Conservation (phyloP, 139 green algal genomes). For the Micromonas commoda region DNA sequence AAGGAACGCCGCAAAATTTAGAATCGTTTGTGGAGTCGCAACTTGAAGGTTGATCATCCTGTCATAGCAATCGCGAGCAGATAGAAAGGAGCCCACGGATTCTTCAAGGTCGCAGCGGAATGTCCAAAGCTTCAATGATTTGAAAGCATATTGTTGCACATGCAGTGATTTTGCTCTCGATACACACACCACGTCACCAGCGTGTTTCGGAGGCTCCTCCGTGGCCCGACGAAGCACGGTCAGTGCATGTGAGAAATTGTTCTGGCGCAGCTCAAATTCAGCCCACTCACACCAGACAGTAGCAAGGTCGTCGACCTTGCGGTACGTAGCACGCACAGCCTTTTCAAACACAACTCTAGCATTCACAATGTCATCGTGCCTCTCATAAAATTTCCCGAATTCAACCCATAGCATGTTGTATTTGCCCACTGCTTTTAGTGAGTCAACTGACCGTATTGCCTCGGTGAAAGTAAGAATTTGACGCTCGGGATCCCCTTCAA, state of each 20-base stretch:
- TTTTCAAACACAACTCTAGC: constrained; percentile 88
- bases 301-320: constrained; percentile 92
- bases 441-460: constrained; percentile 84
- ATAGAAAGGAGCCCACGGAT: constrained; percentile 79
- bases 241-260: constrained; percentile 78
- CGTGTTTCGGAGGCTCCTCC: constrained; percentile 30
- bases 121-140: constrained; percentile 66
- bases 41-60: constrained; percentile 80
- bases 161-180: constrained; percentile 22
- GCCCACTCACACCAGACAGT: constrained; percentile 87
- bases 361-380: constrained; percentile 81
- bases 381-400: constrained; percentile 97
- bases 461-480: constrained; percentile 86
- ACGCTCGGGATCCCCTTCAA: constrained; percentile 66
- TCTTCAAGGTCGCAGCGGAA: constrained; percentile 93
- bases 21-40: constrained; percentile 91
- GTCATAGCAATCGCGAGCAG: constrained; percentile 69
- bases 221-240: constrained; percentile 69
- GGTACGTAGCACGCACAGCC: constrained; percentile 59
- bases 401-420: constrained; percentile 66
- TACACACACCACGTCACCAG: background rate
- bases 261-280: constrained; percentile 94
- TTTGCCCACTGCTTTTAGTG: constrained; percentile 45
- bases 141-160: constrained; percentile 75
- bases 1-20: constrained; percentile 89